Conservation (phyloP, 2,329 filamentous ascomycete genomes). For the Rhynchosporium graminicola region DNA sequence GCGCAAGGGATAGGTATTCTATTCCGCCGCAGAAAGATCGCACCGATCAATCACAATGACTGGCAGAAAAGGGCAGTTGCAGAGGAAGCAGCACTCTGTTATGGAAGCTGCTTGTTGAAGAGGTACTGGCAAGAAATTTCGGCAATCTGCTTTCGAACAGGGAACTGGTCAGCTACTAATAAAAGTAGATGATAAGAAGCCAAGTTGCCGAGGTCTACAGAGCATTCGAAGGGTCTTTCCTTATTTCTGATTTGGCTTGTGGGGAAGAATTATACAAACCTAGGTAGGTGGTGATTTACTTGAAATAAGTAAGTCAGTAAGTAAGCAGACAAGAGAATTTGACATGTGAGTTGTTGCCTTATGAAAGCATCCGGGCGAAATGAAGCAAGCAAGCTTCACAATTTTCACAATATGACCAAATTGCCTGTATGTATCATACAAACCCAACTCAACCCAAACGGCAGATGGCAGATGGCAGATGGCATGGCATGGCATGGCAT, state of each 20-base stretch:
- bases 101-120: neutral
- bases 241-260: neutral
- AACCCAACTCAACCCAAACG: neutral
- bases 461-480: no score
- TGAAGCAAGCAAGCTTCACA: no score
- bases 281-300: no score
- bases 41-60: conserved; percentile 3
- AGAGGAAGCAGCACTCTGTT: conserved; percentile 1
- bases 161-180: no score
- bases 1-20: neutral
- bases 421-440: neutral
- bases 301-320: no score
- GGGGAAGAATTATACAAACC: neutral
- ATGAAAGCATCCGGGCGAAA: no score
- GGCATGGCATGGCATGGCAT: neutral
- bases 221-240: neutral
- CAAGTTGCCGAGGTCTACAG: conserved; percentile 5
- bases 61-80: conserved; percentile 12
- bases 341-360: conserved; percentile 11
- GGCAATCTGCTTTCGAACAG: no score
- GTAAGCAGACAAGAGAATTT: neutral
- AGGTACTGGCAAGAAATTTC: conserved; percentile 1
- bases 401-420: no score
- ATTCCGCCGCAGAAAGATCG: no score
- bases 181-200: conserved; percentile 1